Conservation (phyloP, 176 grass and related monocot genomes). For the Zoysia japonica region DNA sequence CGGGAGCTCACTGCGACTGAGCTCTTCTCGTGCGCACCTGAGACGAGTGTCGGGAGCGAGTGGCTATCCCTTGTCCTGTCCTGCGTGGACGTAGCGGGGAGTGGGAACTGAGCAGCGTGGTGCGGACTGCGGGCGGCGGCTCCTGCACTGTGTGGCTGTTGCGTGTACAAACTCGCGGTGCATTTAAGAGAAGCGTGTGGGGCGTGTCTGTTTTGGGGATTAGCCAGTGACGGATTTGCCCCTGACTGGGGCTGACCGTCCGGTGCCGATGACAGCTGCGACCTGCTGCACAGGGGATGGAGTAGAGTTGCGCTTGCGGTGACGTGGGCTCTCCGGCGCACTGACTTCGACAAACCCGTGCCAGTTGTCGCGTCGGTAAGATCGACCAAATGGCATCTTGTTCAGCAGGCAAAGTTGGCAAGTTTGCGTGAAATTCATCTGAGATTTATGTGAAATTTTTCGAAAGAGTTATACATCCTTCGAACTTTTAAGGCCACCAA, state of each 20-base stretch:
- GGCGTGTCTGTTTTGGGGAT: slow-evolving; percentile 2
- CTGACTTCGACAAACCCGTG: background rate
- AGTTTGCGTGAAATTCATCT: too few relatives aligned
- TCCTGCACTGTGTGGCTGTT: background rate
- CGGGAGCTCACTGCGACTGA: slow-evolving; percentile 53
- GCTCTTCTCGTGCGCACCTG: slow-evolving; percentile 28
- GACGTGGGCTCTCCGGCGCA: background rate
- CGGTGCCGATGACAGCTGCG: background rate
- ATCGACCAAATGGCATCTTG: too few relatives aligned
- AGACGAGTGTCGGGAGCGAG: slow-evolving; percentile 34
- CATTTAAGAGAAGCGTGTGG: slow-evolving; percentile 42
- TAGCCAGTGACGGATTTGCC: slow-evolving; percentile 33
- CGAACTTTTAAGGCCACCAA: too few relatives aligned
- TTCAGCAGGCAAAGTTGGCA: too few relatives aligned
- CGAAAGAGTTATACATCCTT: too few relatives aligned
- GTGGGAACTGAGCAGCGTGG: background rate
- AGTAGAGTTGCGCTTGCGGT: background rate
- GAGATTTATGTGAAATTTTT: too few relatives aligned
- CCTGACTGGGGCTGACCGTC: slow-evolving; percentile 18
- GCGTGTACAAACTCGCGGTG: slow-evolving; percentile 26
- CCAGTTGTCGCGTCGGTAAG: background rate
- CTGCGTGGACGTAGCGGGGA: background rate
- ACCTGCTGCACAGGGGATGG: background rate
- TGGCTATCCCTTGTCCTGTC: background rate
- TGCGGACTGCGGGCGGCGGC: background rate